Evolutionary conservation across 2,329 filamentous ascomycete genomes (phyloP), one percentile per base, ranked within the genome.

Genomic region (Fusarium sp.): DNA sequence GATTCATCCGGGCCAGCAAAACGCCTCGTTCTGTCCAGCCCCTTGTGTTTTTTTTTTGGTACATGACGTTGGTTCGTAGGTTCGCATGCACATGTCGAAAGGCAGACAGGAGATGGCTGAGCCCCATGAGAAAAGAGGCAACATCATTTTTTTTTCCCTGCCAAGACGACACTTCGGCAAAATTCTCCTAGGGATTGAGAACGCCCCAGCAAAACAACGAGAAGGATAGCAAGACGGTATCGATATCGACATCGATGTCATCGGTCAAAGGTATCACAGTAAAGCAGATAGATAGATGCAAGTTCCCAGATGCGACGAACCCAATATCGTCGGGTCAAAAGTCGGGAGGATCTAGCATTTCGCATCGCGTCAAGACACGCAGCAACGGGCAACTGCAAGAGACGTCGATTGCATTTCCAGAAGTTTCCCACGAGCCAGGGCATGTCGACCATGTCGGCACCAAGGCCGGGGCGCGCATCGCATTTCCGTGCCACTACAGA

Each of bases 401-500:
- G 34, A 63, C 46, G 36, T 59, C 52, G 39, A 58, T 62, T 52
- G 51, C 58, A 58, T 65, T 71, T 73, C 72, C 63, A 65, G 67
- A 61, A 70, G 56, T 39, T 53, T 54, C 34, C 36, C 55, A 52
- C 46, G 56, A 41, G 41, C 46, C 43, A 59, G 41, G 37, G 60
- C 57, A 43, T 46, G 56, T 60, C 48, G 36, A 41, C 39, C 57
- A 43, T 46, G 56, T 56, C 50, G 43, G 52, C 56, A 54, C 56
- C 62, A 41, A 58, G 54, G 60, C 31, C 55, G 41, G 63, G 59
- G 55, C 62, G 44, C 58, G 60, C 62, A 71, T 74, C 58, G 36
- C 52, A 60, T 56, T 56, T 57, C 66, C 37, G 68, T 69, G 62
- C 51, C 69, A 73, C 69, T 59, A 52, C 59, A 63, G 62, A 44